Conservation (phyloP, 495 filamentous ascomycete genomes). For the Amorphotheca resinae region DNA sequence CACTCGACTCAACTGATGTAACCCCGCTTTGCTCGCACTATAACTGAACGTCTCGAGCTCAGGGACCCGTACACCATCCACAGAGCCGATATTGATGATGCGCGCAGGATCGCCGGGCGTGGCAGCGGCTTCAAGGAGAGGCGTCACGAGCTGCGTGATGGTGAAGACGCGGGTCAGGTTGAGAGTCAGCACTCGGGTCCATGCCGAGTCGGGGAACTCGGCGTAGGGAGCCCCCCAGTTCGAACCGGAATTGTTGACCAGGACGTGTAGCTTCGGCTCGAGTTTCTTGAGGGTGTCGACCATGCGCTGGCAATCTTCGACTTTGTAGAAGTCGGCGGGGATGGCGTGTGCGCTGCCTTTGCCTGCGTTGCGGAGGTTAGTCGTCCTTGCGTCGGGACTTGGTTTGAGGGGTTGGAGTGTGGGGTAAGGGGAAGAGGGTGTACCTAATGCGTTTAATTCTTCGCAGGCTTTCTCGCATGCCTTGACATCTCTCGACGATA, state of each 20-base stretch:
- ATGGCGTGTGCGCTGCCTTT: slow-evolving; percentile 52
- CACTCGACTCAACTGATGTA: slow-evolving; percentile 61
- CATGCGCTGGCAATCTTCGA: slow-evolving; percentile 52
- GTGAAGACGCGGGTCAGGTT: slow-evolving; percentile 76
- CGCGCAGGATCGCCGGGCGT: slow-evolving; percentile 40
- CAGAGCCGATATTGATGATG: slow-evolving; percentile 63
- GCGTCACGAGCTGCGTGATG: slow-evolving; percentile 59
- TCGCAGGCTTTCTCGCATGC: slow-evolving; percentile 44
- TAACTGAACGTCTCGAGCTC: slow-evolving; percentile 68
- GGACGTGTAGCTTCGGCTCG: slow-evolving; percentile 58
- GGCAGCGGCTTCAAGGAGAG: slow-evolving; percentile 45
- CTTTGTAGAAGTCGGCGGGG: slow-evolving; percentile 60
- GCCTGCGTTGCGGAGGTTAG: slow-evolving; percentile 10
- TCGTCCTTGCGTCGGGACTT: background rate
- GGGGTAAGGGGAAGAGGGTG: background rate
- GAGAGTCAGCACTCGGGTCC: slow-evolving; percentile 61
- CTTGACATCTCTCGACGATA: slow-evolving; percentile 58
- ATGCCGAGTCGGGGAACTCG: slow-evolving; percentile 55
- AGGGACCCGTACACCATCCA: slow-evolving; percentile 56
- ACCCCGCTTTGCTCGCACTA: slow-evolving; percentile 59
- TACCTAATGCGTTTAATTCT: slow-evolving; percentile 47
- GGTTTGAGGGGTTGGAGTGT: background rate
- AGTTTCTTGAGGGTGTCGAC: slow-evolving; percentile 49
- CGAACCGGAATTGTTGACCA: slow-evolving; percentile 71
- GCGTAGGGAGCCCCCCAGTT: slow-evolving; percentile 59